Conservation (phyloP, 768 basidiomycete genomes). For the Panellus pusillus region DNA sequence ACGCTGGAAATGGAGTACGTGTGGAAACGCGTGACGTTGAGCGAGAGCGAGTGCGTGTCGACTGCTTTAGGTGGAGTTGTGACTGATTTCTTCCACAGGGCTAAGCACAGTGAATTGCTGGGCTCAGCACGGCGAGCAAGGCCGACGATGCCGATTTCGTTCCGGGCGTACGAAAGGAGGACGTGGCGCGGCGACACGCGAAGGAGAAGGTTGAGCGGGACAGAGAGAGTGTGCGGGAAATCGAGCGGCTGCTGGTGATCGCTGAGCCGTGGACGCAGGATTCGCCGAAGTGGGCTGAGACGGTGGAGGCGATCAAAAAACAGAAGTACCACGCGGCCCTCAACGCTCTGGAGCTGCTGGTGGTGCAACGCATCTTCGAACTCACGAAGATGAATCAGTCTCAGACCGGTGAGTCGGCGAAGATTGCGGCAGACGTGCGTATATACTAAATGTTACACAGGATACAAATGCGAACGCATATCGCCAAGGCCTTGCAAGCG, state of each 20-base stretch:
- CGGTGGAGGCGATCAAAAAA: neutral
- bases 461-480: too few relatives aligned
- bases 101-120: neutral
- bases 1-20: constrained; percentile 19
- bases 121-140: neutral
- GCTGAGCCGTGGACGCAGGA: constrained; percentile 7
- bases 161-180: neutral
- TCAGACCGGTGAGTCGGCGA: constrained; percentile 2
- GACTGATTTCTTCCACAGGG: neutral
- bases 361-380: too few relatives aligned
- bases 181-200: constrained; percentile 9
- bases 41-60: neutral
- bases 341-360: neutral
- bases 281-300: constrained; percentile 12
- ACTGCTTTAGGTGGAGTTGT: too few relatives aligned
- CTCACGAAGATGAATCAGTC: constrained; percentile 1
- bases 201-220: constrained; percentile 14
- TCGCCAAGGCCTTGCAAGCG: too few relatives aligned
- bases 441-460: too few relatives aligned
- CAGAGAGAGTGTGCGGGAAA: constrained; percentile 4
- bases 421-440: too few relatives aligned
- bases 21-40: neutral
- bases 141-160: neutral
- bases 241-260: constrained; percentile 16
- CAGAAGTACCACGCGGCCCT: constrained; percentile 13